Base-by-base conservation (phyloP, 768 basidiomycete genomes). In the Daedaleopsis sinensis region DNA sequence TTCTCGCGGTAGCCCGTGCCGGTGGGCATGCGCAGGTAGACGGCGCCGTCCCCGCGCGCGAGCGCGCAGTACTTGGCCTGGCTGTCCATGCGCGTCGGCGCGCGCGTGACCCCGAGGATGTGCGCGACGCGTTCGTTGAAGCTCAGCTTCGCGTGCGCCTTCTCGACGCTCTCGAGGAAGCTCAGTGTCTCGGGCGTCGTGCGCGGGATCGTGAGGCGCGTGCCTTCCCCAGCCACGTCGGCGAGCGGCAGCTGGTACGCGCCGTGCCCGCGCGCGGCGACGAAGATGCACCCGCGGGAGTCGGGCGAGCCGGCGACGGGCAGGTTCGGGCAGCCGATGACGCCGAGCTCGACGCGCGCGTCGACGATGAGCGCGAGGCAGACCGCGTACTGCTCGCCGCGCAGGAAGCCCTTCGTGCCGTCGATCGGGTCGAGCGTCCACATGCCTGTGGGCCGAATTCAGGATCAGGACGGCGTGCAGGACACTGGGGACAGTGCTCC, bases 21-120 rank as follows among this genome's bases (percentile, higher is more conserved):
- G 0, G 87, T 87, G 0, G 93, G 93, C 82, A 93, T 88, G 9
- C 92, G 80, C 46, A 94, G 76, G 71, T 94, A 96, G 38, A 85
- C 84, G 1, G 87, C 88, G 0, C 94, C 95, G 57, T 96, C 91
- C 0, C 96, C 94, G 44, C 96, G 79, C 5, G 88, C 86, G 15
- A 98, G 83, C 69, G 88, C 87, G 35, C 89, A 86, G 67, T 98
- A 98, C 76, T 98, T 99, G 1, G 95, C 94, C 73, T 98, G 96
- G 71, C 90, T 93, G 72, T 98, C 96, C 95, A 98, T 97, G 19
- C 93, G 81, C 16, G 87, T 79, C 10, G 91, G 87, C 0, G 82
- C 71, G 1, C 82, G 77, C 18, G 86, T 85, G 57, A 97, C 82
- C 1, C 82, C 82, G 24, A 98, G 78, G 5, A 88, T 67, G 36